Base-by-base conservation (phyloP, 495 filamentous ascomycete species). In the Friedmanniomyces endolithicus region DNA sequence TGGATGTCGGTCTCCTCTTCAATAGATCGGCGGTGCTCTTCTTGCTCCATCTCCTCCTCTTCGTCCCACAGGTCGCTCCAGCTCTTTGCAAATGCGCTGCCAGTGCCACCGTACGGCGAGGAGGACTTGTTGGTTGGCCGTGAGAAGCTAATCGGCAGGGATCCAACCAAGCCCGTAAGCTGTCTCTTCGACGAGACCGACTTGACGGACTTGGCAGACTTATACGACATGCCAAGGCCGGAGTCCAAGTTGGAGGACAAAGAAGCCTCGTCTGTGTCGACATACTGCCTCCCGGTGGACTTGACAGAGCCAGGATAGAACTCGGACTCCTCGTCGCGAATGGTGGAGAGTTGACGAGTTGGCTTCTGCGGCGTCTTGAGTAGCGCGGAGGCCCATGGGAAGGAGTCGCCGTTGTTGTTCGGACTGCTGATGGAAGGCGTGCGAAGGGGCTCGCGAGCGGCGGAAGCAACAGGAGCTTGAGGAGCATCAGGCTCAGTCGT, bases 51-150 rank as follows among this genome's bases (percentile, higher is more conserved):
- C 60, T 92, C 83, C 25, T 75, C 78, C 50, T 95, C 89, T 68
- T 95, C 89, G 53, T 95, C 89, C 83, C 86, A 96, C 60, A 96
- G 75, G 70, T 96, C 89, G 62, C 88, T 92, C 89, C 89, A 96
- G 75, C 89, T 96, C 80, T 96, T 95, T 25, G 89, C 92, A 11
- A 89, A 62, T 16, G 85, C 19, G 78, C 71, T 2, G 84, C 78
- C 58, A 78, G 78, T 78, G 25, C 80, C 79, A 19, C 56, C 48
- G 35, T 58, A 60, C 14, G 58, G 59, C 20, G 58, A 48, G 22
- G 39, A 33, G 22, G 1, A 2, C 55, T 62, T 62, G 43, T 11
- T 48, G 35, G 43, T 3, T 82, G 78, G 47, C 81, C 70, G 34
- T 75, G 76, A 53, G 63, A 65, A 61, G 78, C 77, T 40, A 81